A percentile compares a stretch with the other conserved stretches of the same genome.
phyloP scores from a whole-genome alignment of 768 basidiomycete genomes.

The Termitomyces sp. region DNA sequence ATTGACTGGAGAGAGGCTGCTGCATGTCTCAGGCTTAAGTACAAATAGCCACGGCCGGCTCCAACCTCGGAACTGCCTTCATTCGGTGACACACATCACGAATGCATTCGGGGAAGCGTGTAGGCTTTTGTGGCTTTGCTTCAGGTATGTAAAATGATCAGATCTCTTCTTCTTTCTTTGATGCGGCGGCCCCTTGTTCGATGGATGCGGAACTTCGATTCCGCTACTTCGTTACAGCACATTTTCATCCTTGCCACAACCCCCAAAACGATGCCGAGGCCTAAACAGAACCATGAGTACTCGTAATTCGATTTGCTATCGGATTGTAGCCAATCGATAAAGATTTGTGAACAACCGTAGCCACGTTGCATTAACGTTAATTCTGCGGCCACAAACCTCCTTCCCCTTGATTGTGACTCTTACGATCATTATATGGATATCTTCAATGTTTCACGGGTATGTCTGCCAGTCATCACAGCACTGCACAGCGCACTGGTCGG shows the following conservation, averaged over 20 bases:
- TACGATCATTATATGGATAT: not conserved
- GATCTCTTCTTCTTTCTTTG: slow-evolving; percentile 4
- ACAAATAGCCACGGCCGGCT: slow-evolving; percentile 5
- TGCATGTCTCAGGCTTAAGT: slow-evolving; percentile 11
- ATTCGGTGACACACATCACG: not conserved
- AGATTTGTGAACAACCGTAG: slow-evolving; percentile 1
- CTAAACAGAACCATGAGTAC: not conserved
- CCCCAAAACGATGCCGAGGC: not conserved
- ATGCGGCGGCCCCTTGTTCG: not conserved
- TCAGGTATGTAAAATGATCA: slow-evolving; percentile 3
- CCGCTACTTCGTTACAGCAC: slow-evolving; percentile 5
- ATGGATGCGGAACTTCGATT: slow-evolving; percentile 4
- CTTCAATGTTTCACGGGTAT: not conserved
- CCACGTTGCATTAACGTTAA: slow-evolving; percentile 6
- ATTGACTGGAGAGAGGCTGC: slow-evolving; percentile 5
- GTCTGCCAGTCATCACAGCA: not conserved
- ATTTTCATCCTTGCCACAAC: not conserved
- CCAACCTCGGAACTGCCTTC: slow-evolving; percentile 7
- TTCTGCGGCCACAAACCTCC: not conserved
- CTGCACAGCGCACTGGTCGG: not conserved
- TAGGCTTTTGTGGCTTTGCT: not conserved
- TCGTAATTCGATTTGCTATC: not conserved
- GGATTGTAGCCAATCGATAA: slow-evolving; percentile 5
- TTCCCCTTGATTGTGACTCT: slow-evolving; percentile 4
- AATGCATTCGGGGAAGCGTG: slow-evolving; percentile 2